Evolutionary conservation across 352 stramenopile species (phyloP).

Genomic region (Thalassiosira hispida): DNA sequence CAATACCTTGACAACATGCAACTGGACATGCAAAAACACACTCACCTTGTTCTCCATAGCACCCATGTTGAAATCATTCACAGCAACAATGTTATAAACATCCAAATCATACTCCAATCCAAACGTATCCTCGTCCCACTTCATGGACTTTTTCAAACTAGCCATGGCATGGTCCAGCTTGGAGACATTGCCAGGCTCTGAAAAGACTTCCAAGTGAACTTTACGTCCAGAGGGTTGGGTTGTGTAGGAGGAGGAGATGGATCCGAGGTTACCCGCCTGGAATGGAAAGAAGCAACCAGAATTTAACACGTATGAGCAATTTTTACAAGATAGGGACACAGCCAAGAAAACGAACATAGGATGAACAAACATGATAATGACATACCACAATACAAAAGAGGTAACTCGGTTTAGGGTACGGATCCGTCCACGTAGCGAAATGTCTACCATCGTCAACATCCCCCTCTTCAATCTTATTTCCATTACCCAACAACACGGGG

Average conservation of each 20-base stretch:
- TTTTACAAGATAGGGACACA: too few relatives aligned
- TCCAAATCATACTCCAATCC: conserved; percentile 90
- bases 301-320: conserved; percentile 59
- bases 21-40: conserved; percentile 15
- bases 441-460: conserved; percentile 64
- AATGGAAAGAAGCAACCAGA: neutral
- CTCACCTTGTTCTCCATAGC: conserved; percentile 86
- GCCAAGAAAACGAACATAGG: too few relatives aligned
- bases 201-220: conserved; percentile 86
- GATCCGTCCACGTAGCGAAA: conserved; percentile 88
- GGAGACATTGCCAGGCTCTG: conserved; percentile 85
- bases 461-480: conserved; percentile 85
- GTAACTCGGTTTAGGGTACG: conserved; percentile 89
- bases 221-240: conserved; percentile 74
- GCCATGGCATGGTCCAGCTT: conserved; percentile 87
- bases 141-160: conserved; percentile 86
- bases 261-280: conserved; percentile 62
- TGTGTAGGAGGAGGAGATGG: conserved; percentile 79
- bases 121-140: conserved; percentile 90
- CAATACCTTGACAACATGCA: conserved; percentile 1
- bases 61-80: conserved; percentile 90
- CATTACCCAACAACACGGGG: conserved; percentile 89
- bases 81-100: conserved; percentile 90
- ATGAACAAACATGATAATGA: conserved; percentile 14
- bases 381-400: conserved; percentile 87